phyloP scores from a whole-genome alignment of 805 yeast genomes.

The Sungouiozyma ichnusensis region DNA sequence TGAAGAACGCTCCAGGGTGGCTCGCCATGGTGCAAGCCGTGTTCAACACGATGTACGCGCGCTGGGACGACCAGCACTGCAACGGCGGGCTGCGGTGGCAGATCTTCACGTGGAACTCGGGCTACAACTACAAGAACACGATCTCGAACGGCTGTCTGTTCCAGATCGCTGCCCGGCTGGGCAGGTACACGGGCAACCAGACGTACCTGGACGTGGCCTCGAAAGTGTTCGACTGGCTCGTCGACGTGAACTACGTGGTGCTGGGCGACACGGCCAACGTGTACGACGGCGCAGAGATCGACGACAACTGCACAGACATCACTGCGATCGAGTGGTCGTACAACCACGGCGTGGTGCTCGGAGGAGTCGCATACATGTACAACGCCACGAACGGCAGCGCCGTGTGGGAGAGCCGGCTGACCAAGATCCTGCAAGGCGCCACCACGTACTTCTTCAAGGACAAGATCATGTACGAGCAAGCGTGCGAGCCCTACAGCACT shows the following conservation, averaged over 20 bases:
- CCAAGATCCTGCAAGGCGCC: constrained; percentile 37
- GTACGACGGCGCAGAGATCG: constrained; percentile 62
- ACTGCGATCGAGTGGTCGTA: constrained; percentile 54
- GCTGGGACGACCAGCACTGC: constrained; percentile 50
- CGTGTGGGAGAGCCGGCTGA: constrained; percentile 41
- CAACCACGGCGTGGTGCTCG: constrained; percentile 55
- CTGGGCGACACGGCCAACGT: constrained; percentile 47
- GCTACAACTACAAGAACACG: constrained; percentile 53
- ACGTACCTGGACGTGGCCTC: constrained; percentile 44
- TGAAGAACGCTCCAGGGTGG: constrained; percentile 38
- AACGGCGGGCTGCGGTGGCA: constrained; percentile 67
- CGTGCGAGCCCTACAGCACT: constrained; percentile 39
- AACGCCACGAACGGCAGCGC: constrained; percentile 43
- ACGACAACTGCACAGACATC: constrained; percentile 49
- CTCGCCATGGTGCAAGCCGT: constrained; percentile 46
- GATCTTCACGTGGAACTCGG: constrained; percentile 48
- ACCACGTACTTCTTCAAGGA: constrained; percentile 38
- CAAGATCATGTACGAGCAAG: constrained; percentile 47
- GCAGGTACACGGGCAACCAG: constrained; percentile 43
- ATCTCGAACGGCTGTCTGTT: constrained; percentile 57
- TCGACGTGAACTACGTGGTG: constrained; percentile 36
- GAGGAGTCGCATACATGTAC: constrained; percentile 64
- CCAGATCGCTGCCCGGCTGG: constrained; percentile 53
- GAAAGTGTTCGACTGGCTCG: constrained; percentile 50
- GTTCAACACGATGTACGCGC: constrained; percentile 42